Evolutionary conservation across 2,329 filamentous ascomycete genomes (phyloP).

Genomic region (Sarocladiaceae sp.): DNA sequence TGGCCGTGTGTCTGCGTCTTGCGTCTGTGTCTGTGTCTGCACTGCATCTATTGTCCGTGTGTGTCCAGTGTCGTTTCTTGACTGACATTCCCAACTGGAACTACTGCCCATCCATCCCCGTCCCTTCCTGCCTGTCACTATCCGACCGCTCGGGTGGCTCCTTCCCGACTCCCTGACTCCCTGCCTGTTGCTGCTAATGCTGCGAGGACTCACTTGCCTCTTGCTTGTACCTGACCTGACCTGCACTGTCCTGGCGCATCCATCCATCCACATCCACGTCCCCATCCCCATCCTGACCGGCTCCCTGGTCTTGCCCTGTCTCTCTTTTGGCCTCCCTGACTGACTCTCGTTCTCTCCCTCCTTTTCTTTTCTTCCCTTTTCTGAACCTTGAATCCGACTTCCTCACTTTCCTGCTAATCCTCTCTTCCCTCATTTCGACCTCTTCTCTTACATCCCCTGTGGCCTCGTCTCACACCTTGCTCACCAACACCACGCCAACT

Average conservation of each 20-base stretch:
- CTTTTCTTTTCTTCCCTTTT: not conserved
- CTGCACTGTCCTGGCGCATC: no score
- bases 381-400: not conserved
- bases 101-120: not conserved
- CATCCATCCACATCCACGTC: not conserved
- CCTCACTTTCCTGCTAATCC: not conserved
- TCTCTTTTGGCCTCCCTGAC: slow-evolving; percentile 6
- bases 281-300: not conserved
- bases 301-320: not conserved
- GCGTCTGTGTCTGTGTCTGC: not conserved
- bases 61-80: no score
- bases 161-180: slow-evolving; percentile 3
- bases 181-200: no score
- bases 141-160: not conserved
- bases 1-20: not conserved
- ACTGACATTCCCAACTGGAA: not conserved
- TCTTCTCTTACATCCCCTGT: not conserved
- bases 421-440: not conserved
- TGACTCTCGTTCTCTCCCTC: not conserved
- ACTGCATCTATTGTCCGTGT: not conserved
- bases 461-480: not conserved
- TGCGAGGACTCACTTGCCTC: no score
- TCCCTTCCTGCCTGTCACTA: not conserved
- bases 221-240: no score
- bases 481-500: slow-evolving; percentile 3